Conservation (phyloP, 2,329 filamentous ascomycete genomes). For the Alternaria incomplexa region DNA sequence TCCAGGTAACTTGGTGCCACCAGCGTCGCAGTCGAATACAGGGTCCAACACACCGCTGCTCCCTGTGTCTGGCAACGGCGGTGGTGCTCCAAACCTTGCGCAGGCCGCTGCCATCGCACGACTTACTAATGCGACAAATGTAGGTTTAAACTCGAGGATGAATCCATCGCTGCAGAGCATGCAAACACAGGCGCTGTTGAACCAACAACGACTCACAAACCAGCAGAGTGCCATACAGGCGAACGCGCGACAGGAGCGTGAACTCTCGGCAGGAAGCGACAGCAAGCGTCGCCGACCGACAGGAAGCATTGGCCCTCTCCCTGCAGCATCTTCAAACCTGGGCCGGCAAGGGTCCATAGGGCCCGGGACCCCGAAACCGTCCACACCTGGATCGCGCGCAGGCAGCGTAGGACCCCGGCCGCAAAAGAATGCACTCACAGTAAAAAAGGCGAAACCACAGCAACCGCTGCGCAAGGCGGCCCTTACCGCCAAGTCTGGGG, state of each 20-base stretch:
- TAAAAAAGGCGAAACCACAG: conserved; percentile 63
- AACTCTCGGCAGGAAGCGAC: conserved; percentile 61
- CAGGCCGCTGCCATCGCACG: conserved; percentile 56
- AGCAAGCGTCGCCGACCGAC: conserved; percentile 66
- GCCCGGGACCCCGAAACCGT: conserved; percentile 67
- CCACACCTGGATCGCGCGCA: conserved; percentile 62
- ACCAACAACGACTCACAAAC: conserved; percentile 46
- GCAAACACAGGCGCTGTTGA: conserved; percentile 46
- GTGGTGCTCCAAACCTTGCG: conserved; percentile 60
- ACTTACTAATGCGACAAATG: conserved; percentile 44
- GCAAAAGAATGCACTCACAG: conserved; percentile 54
- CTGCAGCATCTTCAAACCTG: conserved; percentile 61
- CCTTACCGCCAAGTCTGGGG: conserved; percentile 42
- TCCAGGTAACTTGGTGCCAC: conserved; percentile 57
- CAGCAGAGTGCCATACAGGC: conserved; percentile 42
- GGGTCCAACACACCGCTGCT: conserved; percentile 59
- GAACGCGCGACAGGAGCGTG: conserved; percentile 53
- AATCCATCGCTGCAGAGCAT: conserved; percentile 45
- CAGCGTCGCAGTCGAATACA: conserved; percentile 53
- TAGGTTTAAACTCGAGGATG: conserved; percentile 36
- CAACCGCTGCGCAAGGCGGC: conserved; percentile 51
- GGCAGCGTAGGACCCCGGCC: conserved; percentile 63
- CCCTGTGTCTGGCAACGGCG: conserved; percentile 61
- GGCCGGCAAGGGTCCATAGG: conserved; percentile 65
- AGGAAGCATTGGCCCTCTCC: conserved; percentile 59